These are phyloP conservation scores for Beauveria asiatica DNA, from an alignment of 2,329 filamentous ascomycete genomes.

Conservation along the genomic window DNA sequence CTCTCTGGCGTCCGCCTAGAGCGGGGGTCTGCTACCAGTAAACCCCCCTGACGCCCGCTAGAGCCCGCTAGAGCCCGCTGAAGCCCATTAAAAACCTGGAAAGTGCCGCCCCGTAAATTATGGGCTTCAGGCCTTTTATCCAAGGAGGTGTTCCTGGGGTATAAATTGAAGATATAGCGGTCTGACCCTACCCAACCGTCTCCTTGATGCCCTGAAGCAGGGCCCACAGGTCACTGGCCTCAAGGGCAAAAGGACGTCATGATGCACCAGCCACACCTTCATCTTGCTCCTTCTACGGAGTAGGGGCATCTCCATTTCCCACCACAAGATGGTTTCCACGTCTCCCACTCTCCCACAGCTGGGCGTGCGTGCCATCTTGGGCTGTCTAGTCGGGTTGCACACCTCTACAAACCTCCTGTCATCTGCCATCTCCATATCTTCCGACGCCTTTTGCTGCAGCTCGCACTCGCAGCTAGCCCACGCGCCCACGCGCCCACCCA, in stretches of 20 bases:
- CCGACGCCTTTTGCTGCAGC: neutral
- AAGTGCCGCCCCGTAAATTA: conserved; percentile 8
- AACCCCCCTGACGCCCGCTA: neutral
- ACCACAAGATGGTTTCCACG: neutral
- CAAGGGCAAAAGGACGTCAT: neutral
- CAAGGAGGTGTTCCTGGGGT: neutral
- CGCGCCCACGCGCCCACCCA: conserved; percentile 1
- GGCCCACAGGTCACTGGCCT: neutral
- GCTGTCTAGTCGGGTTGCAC: neutral
- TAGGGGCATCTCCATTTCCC: neutral
- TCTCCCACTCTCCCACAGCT: neutral
- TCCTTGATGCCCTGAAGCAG: neutral
- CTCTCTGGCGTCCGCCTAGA: neutral
- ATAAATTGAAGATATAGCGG: neutral
- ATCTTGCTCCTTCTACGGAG: neutral
- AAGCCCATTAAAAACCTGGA: neutral
- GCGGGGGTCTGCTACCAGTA: neutral
- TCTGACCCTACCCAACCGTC: neutral
- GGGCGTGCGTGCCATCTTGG: neutral
- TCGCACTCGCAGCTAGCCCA: conserved; percentile 2
- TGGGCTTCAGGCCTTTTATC: neutral
- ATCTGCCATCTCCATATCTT: neutral
- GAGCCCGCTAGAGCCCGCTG: neutral
- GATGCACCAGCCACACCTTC: conserved; percentile 3
- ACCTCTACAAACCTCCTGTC: neutral